These are phyloP conservation scores for Saccharomycopsis hybrid DNA, from an alignment of 1,139 yeast species.

Conservation along the genomic window DNA sequence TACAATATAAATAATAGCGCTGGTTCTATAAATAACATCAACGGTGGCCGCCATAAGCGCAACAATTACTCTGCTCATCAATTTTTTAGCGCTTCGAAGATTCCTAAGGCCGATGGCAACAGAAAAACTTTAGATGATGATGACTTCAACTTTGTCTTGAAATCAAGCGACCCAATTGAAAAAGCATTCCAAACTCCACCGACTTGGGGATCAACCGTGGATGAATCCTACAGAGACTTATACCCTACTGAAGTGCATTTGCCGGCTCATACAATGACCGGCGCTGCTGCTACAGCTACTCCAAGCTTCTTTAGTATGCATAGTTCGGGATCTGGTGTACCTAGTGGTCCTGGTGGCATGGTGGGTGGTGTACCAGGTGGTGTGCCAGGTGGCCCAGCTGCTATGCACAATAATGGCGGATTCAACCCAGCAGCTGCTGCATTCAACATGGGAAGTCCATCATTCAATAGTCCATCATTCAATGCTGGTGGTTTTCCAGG, in stretches of 20 bases:
- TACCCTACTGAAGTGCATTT: conserved; percentile 31
- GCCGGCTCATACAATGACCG: too few species aligned
- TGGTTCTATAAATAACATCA: too few species aligned
- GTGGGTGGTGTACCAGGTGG: too few species aligned
- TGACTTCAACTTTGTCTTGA: conserved; percentile 54
- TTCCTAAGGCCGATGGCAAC: conserved; percentile 13
- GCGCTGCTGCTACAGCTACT: too few species aligned
- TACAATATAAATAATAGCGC: too few species aligned
- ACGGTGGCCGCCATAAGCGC: background rate
- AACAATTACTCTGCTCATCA: conserved; percentile 7
- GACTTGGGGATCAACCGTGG: conserved; percentile 64
- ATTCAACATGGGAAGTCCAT: too few species aligned
- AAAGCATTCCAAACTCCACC: conserved; percentile 73
- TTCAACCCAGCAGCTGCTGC: too few species aligned
- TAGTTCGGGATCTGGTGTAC: too few species aligned
- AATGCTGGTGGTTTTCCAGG: too few species aligned
- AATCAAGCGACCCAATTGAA: conserved; percentile 39
- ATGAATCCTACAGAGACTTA: conserved; percentile 43
- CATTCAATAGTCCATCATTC: too few species aligned
- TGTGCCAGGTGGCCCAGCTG: background rate
- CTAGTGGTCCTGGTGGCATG: too few species aligned
- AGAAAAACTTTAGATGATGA: conserved; percentile 16
- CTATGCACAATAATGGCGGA: background rate
- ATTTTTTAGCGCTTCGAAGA: conserved; percentile 27
- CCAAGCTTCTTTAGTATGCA: too few species aligned